A percentile compares a stretch with the other conserved stretches of the same genome.
phyloP scores from a whole-genome alignment of 768 basidiomycete genomes.

The Hemileccinum rubropunctum region DNA sequence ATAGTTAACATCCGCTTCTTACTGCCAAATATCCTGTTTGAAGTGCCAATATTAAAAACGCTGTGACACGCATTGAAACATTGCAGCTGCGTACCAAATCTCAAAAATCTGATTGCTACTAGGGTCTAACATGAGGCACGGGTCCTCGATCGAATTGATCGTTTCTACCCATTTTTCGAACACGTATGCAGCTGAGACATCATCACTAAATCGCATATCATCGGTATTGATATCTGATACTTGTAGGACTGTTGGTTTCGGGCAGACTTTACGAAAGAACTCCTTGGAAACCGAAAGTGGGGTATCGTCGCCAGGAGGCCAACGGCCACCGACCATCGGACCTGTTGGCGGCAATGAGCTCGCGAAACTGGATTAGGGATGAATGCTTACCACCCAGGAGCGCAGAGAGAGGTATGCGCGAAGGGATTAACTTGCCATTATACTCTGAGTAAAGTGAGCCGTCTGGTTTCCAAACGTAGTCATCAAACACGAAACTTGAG shows the following conservation, averaged over 20 bases:
- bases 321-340: slow-evolving; percentile 40
- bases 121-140: slow-evolving; percentile 38
- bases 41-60: background rate
- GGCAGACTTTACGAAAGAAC: slow-evolving; percentile 43
- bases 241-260: slow-evolving; percentile 32
- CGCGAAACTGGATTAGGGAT: background rate
- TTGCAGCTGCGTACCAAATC: slow-evolving; percentile 28
- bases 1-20: slow-evolving; percentile 32
- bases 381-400: slow-evolving; percentile 35
- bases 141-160: slow-evolving; percentile 34
- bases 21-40: slow-evolving; percentile 33
- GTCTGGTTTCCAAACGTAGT: slow-evolving; percentile 41
- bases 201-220: slow-evolving; percentile 23
- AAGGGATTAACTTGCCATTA: slow-evolving; percentile 37
- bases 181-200: slow-evolving; percentile 28
- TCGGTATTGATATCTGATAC: slow-evolving; percentile 30
- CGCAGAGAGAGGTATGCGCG: slow-evolving; percentile 41
- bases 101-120: slow-evolving; percentile 32
- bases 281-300: slow-evolving; percentile 36
- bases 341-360: slow-evolving; percentile 26
- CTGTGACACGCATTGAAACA: background rate
- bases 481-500: slow-evolving; percentile 41
- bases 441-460: slow-evolving; percentile 36
- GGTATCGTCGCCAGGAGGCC: slow-evolving; percentile 29
- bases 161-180: slow-evolving; percentile 39